Conservation (phyloP, 768 basidiomycete species). For the Kwoniella bestiolae region DNA sequence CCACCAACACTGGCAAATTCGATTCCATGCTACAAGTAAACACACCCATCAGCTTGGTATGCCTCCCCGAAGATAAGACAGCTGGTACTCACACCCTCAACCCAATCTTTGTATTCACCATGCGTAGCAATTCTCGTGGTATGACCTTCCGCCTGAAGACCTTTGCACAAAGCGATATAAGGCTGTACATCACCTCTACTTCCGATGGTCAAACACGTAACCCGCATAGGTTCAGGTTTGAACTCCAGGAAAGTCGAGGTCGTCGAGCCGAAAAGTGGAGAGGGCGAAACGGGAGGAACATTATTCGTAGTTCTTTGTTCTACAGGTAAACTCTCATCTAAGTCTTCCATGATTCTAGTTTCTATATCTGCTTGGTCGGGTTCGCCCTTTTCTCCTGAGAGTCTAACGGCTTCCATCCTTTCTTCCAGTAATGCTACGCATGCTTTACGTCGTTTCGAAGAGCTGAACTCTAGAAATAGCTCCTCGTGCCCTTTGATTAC, state of each 20-base stretch:
- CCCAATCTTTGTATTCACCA: slow-evolving; percentile 92
- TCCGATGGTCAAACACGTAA: slow-evolving; percentile 95
- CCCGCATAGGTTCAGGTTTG: slow-evolving; percentile 83
- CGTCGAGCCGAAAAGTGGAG: slow-evolving; percentile 92
- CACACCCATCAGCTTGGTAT: too few relatives aligned
- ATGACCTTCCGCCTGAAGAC: slow-evolving; percentile 68
- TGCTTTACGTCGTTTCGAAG: slow-evolving; percentile 75
- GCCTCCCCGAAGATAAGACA: too few relatives aligned
- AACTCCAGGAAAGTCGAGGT: slow-evolving; percentile 96
- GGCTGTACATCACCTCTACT: slow-evolving; percentile 97
- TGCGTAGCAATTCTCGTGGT: slow-evolving; percentile 89
- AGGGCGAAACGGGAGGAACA: slow-evolving; percentile 43
- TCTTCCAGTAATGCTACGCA: slow-evolving; percentile 75
- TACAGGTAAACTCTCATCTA: slow-evolving; percentile 63
- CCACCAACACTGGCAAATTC: slow-evolving; percentile 93
- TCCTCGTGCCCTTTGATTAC: slow-evolving; percentile 97
- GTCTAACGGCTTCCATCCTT: slow-evolving; percentile 75
- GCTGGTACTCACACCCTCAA: slow-evolving; percentile 73
- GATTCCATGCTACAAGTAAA: slow-evolving; percentile 99
- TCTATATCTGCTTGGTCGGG: slow-evolving; percentile 60
- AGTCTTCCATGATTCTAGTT: slow-evolving; percentile 81
- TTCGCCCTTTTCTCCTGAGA: slow-evolving; percentile 54
- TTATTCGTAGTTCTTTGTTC: slow-evolving; percentile 18
- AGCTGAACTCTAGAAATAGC: slow-evolving; percentile 91
- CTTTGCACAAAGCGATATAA: slow-evolving; percentile 93